Evolutionary conservation across 441 rosid species (phyloP).

Genomic region (Flueggea neowawraea): DNA sequence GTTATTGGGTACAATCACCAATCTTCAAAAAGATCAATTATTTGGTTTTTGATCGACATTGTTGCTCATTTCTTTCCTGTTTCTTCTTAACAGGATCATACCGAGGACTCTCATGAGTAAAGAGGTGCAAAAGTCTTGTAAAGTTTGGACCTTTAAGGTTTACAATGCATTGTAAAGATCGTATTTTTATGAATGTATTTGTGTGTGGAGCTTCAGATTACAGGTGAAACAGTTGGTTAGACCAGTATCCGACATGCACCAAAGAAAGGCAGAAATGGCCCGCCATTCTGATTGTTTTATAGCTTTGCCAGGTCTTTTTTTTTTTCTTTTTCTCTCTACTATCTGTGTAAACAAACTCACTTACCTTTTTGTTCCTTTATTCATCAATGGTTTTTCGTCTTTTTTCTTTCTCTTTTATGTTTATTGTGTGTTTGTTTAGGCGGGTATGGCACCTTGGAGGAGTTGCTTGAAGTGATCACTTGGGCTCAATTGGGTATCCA

Average conservation of each 20-base stretch:
- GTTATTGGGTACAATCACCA: slow-evolving; percentile 71
- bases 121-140: slow-evolving; percentile 44
- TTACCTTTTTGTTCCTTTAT: neutral
- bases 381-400: neutral
- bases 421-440: slow-evolving; percentile 35
- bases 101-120: slow-evolving; percentile 90
- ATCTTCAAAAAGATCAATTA: neutral
- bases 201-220: slow-evolving; percentile 43
- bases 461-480: slow-evolving; percentile 82
- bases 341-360: neutral
- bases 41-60: neutral
- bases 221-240: slow-evolving; percentile 90
- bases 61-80: neutral
- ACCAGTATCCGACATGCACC: slow-evolving; percentile 95
- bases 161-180: no score
- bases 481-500: slow-evolving; percentile 99
- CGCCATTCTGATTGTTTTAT: slow-evolving; percentile 93
- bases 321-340: neutral
- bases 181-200: slow-evolving; percentile 3
- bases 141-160: neutral
- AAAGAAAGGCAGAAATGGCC: slow-evolving; percentile 97
- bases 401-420: neutral
- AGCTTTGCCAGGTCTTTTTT: slow-evolving; percentile 81
- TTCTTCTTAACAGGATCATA: slow-evolving; percentile 53
- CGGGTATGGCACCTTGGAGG: slow-evolving; percentile 97